A percentile compares a stretch with the other conserved stretches of the same genome.
phyloP scores from a whole-genome alignment of 371 early-diverging fungal species.

The Massospora cicadina region DNA sequence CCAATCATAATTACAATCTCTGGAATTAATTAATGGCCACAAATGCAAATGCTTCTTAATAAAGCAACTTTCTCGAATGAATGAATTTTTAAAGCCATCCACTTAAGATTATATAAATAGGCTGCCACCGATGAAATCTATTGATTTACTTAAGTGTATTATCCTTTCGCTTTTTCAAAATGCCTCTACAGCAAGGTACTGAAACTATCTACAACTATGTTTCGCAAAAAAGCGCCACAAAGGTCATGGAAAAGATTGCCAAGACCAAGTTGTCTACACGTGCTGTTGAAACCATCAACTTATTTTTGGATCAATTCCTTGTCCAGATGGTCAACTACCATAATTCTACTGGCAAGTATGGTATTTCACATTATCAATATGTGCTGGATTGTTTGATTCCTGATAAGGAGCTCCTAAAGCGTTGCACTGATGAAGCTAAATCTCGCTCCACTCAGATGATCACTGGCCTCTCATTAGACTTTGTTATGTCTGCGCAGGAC shows the following conservation, averaged over 20 bases:
- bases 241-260: not conserved
- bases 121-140: too few species aligned
- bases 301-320: constrained; percentile 1
- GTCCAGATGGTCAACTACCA: not conserved
- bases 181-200: not conserved
- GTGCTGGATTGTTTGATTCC: not conserved
- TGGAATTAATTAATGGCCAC: too few species aligned
- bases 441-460: not conserved
- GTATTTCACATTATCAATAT: not conserved
- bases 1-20: too few species aligned
- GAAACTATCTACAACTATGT: not conserved
- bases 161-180: too few species aligned
- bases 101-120: too few species aligned
- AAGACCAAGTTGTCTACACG: not conserved
- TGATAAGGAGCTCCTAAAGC: not conserved
- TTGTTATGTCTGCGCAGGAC: constrained; percentile 1
- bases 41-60: too few species aligned
- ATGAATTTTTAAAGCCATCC: too few species aligned
- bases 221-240: not conserved
- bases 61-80: too few species aligned
- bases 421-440: constrained; percentile 3
- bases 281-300: not conserved
- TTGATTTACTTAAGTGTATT: too few species aligned
- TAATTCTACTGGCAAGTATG: not conserved
- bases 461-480: constrained; percentile 2